Evolutionary conservation across 2,329 filamentous ascomycete genomes (phyloP), one percentile per base, ranked within the genome.

Genomic region (Penicillium italicum): DNA sequence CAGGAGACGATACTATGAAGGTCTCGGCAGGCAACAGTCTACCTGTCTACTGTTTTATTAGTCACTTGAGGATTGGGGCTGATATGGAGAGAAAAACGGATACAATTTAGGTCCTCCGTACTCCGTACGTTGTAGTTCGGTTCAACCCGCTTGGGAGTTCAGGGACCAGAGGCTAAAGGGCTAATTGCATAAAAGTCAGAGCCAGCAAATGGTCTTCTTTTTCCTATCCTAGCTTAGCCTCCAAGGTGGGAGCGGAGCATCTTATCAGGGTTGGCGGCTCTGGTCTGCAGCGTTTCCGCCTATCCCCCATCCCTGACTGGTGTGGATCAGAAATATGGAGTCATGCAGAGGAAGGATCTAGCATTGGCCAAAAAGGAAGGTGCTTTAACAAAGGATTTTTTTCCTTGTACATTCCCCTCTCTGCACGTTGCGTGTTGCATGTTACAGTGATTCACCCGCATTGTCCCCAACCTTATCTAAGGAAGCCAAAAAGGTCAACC

Each of bases 391-490:
- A 22, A 18, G 26, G 7, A 16, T 7, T 33, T 10, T 40, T 14
- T 22, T 11, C 31, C 14, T 50, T 49, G n/a, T 9, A 28, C 18
- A 30, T 46, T 20, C 14, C 26, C 34, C 34, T 38, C 34, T 40
- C 8, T 30, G 42, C 26, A 43, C 36, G 18, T 24, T 22, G 48
- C 12, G 37, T 11, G 8, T 22, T 46, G 33, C 50, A 48, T 12
- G 34, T 36, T 53, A 28, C 43, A 48, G 43, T 48, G 43, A 53
- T 53, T 45, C 18, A 40, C 47, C 53, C 33, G 45, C 37, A 33
- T 45, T 26, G 31, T 30, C 34, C 42, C 26, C 20, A 55, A 51
- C 53, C 46, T 55, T 55, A 55, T 50, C 44, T 41, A 30, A 14
- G 8, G 33, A 46, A 26, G 7, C 44, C 37, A 26, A 36, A 41